Base-by-base conservation (phyloP, 2,329 filamentous ascomycete species). In the Stagonosporopsis chrysanthemi region DNA sequence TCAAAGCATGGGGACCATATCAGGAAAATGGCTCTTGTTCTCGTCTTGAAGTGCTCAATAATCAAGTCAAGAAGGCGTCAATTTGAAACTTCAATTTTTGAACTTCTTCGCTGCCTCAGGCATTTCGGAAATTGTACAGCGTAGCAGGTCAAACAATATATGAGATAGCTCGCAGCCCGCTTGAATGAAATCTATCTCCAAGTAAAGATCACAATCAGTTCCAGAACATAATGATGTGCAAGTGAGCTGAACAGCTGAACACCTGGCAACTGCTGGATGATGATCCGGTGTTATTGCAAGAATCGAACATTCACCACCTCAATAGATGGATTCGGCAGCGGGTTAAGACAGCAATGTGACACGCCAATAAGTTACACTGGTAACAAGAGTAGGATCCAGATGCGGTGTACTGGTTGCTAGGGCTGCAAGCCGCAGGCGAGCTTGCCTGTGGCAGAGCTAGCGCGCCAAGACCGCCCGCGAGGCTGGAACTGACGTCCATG, bases 401-500 rank as follows among this genome's bases (percentile, higher is more conserved):
- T 31, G 11, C 11, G 1, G 29, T 33, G 42, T 23, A 24, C 12
- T 36, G 40, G 48, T 53, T 42, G 51, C 24, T 12, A 24, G 24
- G 35, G 36, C 28, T 40, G 36, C 35, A 11, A 53, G 51, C 51
- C 23, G 38, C 28, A 43, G 29, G 33, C 36, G 43, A 43, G 12
- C 31, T 43, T 35, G 8, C 42, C 17, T 22, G 28, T 15, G 4
- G 17, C 26, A 35, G 33, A 36, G 17, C 31, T 56, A 48, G 48
- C 47, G 54, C 19, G 54, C 36, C 47, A 42, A 43, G 54, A 5
- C 35, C 11, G 36, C 14, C 23, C 3, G 43, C 19, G 54, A 57
- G 54, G 54, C 54, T 52, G 54, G 43, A 19, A 22, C 39, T 52
- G 54, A 57, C 54, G 19, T 19, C 19, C 19, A 19, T 19, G 19